Evolutionary conservation across 768 basidiomycete species (phyloP).

Genomic region (Tubosaeta sp.): DNA sequence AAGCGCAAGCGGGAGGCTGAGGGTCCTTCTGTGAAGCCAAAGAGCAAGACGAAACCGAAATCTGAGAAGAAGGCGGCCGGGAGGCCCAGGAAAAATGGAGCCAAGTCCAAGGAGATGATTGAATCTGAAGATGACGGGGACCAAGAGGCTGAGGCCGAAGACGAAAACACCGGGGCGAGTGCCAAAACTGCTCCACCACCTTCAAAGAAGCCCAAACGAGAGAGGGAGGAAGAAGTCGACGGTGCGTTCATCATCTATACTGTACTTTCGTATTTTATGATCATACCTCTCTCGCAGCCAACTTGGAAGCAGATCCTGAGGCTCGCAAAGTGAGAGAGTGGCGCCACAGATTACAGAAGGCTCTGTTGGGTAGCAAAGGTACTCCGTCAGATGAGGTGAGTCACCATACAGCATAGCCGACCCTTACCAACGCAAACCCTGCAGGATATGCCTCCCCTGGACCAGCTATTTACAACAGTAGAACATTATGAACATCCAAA

Average conservation of each 20-base stretch:
- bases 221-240: slow-evolving; percentile 60
- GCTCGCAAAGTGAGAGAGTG: slow-evolving; percentile 80
- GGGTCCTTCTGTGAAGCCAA: slow-evolving; percentile 32
- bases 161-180: slow-evolving; percentile 44
- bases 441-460: slow-evolving; percentile 74
- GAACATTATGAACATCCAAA: slow-evolving; percentile 75
- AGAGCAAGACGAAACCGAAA: slow-evolving; percentile 46
- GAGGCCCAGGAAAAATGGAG: slow-evolving; percentile 51
- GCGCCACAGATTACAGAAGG: slow-evolving; percentile 90
- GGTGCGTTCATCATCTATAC: slow-evolving; percentile 37
- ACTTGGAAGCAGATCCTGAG: slow-evolving; percentile 53
- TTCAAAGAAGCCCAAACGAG: slow-evolving; percentile 57
- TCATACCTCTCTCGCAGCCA: slow-evolving; percentile 26
- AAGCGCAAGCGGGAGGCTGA: slow-evolving; percentile 66
- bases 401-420: slow-evolving; percentile 5
- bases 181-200: slow-evolving; percentile 58
- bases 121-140: slow-evolving; percentile 65
- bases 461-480: slow-evolving; percentile 69
- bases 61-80: slow-evolving; percentile 33
- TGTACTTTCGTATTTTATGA: slow-evolving; percentile 4
- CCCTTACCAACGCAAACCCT: slow-evolving; percentile 6
- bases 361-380: slow-evolving; percentile 65
- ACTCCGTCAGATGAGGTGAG: slow-evolving; percentile 63
- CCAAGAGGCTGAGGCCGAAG: slow-evolving; percentile 42
- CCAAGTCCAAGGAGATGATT: slow-evolving; percentile 57